Base-by-base conservation (phyloP, 805 yeast genomes). In the Spathaspora hagerdaliae region DNA sequence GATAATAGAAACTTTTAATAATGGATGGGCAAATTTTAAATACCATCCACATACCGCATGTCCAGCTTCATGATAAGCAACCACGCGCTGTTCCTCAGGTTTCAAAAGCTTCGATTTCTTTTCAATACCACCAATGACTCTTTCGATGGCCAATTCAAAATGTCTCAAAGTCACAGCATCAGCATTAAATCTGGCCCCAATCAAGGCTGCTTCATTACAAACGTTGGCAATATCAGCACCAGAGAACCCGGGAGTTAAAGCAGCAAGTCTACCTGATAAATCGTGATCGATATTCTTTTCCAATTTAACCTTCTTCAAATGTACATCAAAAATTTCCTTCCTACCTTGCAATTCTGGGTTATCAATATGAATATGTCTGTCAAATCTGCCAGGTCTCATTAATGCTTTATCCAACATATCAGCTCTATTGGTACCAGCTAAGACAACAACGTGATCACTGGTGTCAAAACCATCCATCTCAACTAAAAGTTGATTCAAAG, bases 31-130 rank as follows among this genome's bases (percentile, higher is more conserved):
- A 64, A 78, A 78, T 64, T 87, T 80, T 58, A 94, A 76, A 60
- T 74, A 90, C 99, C 99, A 94, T 10, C 99, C 99, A 65, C 98
- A 91, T 49, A 94, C 81, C 9, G 99, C 99, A 67, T 95, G 99
- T 4, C 99, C 99, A 3, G 99, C 99, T 66, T 94, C 99, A 63
- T 95, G 99, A 59, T 86, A 94, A 0, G 99, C 99, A 46, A 95
- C 97, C 27, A 89, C 82, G 51, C 75, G 81, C 68, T 90, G 88
- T 61, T 95, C 98, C 48, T 85, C 91, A 1, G 89, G 85, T 2
- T 89, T 81, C 49, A 95, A 73, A 11, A 94, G 78, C 58, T 85
- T 84, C 12, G 91, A 79, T 67, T 89, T 92, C 74, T 87, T 87
- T 65, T 92, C 98, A 50, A 94, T 73, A 34, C 99, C 99, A 31